A percentile compares a stretch with the other conserved stretches of the same genome.
These are phyloP conservation scores for Sclerotinia trifoliorum DNA, from an alignment of 2,329 filamentous ascomycete species.

Conservation along the genomic window DNA sequence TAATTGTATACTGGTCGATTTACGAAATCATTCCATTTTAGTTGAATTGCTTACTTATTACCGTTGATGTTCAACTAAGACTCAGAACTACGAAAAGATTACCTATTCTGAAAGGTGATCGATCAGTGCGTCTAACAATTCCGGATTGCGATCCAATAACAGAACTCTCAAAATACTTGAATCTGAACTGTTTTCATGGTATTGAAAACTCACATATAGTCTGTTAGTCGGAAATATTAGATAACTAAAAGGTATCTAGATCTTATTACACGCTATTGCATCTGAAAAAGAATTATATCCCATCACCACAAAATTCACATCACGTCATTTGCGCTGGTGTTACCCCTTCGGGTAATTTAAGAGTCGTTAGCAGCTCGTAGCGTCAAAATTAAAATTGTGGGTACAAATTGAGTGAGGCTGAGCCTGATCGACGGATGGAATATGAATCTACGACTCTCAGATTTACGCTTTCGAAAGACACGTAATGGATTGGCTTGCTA, in stretches of 20 bases:
- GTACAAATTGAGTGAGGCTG: not conserved
- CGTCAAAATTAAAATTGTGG: not conserved
- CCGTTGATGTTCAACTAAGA: too few relatives aligned
- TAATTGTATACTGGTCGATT: not conserved
- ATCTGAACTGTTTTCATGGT: too few relatives aligned
- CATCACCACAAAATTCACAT: too few relatives aligned
- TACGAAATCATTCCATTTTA: not conserved
- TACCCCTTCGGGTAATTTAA: not conserved
- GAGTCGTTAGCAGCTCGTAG: conserved; percentile 2
- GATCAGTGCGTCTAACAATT: too few relatives aligned
- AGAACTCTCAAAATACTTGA: too few relatives aligned
- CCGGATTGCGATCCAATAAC: not conserved
- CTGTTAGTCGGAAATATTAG: too few relatives aligned
- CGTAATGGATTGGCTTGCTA: too few relatives aligned
- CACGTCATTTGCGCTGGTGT: not conserved
- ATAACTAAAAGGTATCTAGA: too few relatives aligned
- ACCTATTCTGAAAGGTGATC: not conserved
- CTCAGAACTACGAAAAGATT: not conserved
- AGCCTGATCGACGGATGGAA: not conserved
- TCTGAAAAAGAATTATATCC: not conserved
- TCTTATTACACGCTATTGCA: not conserved
- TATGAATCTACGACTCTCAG: too few relatives aligned
- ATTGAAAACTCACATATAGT: too few relatives aligned
- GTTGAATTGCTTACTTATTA: not conserved
- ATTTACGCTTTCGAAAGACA: too few relatives aligned